Percentiles rank a stretch among this genome's conserved stretches.
Evolutionary conservation across 108 stramenopile species (phyloP).

Genomic region (Craspedostauros australis): DNA sequence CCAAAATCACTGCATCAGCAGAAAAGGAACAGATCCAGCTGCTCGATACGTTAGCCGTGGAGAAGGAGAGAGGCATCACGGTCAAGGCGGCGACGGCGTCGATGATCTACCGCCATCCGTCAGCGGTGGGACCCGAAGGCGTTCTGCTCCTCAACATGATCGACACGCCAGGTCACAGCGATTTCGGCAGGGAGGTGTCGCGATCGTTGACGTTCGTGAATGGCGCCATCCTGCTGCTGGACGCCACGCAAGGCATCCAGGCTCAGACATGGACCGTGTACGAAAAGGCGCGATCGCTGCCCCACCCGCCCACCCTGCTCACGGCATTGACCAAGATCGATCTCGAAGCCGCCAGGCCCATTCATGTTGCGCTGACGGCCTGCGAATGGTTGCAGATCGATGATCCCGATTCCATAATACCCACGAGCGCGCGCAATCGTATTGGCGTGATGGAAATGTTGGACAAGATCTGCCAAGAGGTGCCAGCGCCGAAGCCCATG

Average conservation of each 20-base stretch:
- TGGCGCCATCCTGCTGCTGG: constrained; percentile 91
- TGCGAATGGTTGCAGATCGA: constrained; percentile 69
- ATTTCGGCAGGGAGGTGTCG: constrained; percentile 91
- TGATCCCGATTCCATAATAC: constrained; percentile 86
- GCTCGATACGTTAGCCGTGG: constrained; percentile 94
- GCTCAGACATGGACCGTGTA: constrained; percentile 96
- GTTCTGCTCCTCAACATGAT: constrained; percentile 86
- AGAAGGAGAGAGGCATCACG: constrained; percentile 95
- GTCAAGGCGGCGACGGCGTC: constrained; percentile 97
- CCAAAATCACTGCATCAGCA: neutral
- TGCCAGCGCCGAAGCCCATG: constrained; percentile 52
- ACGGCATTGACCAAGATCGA: constrained; percentile 95
- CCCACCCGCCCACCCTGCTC: constrained; percentile 42
- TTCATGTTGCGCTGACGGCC: constrained; percentile 82
- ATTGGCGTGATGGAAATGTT: constrained; percentile 67
- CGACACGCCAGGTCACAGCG: constrained; percentile 96
- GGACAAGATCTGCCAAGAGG: constrained; percentile 60
- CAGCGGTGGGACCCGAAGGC: constrained; percentile 59
- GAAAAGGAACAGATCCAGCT: constrained; percentile 83
- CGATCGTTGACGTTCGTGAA: constrained; percentile 91
- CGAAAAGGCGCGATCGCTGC: constrained; percentile 82
- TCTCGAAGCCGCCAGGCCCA: constrained; percentile 78
- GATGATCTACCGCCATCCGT: constrained; percentile 86
- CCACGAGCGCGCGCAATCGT: constrained; percentile 81
- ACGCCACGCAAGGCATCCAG: constrained; percentile 93